Evolutionary conservation across 306 rosid genomes (phyloP).

Genomic region (Cucurbita argyrosperma): DNA sequence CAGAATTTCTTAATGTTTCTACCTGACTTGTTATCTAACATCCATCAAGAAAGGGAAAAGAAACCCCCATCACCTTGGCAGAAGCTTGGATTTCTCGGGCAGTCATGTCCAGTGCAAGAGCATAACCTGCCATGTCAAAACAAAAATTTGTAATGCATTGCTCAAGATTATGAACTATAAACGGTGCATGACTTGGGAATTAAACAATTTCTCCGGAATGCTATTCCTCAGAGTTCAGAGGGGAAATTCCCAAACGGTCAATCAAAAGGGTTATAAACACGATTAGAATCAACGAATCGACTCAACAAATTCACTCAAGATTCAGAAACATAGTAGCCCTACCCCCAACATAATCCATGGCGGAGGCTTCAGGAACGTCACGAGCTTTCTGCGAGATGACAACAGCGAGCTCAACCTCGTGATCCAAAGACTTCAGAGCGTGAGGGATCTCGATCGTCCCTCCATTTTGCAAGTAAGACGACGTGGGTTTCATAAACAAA

Average conservation of each 20-base stretch:
- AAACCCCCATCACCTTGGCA: slow-evolving; percentile 42
- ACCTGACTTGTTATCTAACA: not conserved
- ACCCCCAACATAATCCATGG: slow-evolving; percentile 90
- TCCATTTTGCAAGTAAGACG: slow-evolving; percentile 75
- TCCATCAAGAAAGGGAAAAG: not conserved
- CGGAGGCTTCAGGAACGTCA: slow-evolving; percentile 61
- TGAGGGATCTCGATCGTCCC: slow-evolving; percentile 87
- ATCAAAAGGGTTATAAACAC: not conserved
- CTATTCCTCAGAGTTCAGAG: not conserved
- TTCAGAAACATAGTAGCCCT: not conserved
- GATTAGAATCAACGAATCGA: not conserved
- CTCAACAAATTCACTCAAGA: not conserved
- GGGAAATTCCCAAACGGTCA: not conserved
- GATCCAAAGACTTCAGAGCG: slow-evolving; percentile 61
- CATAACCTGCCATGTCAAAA: slow-evolving; percentile 53
- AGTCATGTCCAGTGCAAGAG: slow-evolving; percentile 91
- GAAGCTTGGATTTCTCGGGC: slow-evolving; percentile 83
- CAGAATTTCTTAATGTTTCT: not conserved
- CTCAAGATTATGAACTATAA: not conserved
- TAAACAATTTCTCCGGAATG: not conserved
- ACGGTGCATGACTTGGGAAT: not conserved
- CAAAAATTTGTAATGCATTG: not conserved
- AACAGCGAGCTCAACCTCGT: slow-evolving; percentile 96
- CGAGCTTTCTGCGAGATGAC: slow-evolving; percentile 67
- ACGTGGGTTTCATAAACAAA: slow-evolving; percentile 77